Base-by-base conservation (phyloP, 257 asterid species). In the Buddleja alternifolia region DNA sequence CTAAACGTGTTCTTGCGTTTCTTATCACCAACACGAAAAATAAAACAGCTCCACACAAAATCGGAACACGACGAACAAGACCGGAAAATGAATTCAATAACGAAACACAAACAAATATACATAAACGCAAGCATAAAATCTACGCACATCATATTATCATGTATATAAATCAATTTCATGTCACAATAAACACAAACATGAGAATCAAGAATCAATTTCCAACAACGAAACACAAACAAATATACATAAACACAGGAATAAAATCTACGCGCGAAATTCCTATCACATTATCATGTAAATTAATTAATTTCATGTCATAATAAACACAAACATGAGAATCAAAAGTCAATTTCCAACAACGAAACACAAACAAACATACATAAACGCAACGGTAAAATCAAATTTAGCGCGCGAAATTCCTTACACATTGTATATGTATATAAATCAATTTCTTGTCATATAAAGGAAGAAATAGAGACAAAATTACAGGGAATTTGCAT, bases 401-500 rank as follows among this genome's bases (percentile, higher is more conserved):
- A n/a, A n/a, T n/a, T n/a, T n/a, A n/a, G n/a, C n/a, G n/a, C n/a
- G n/a, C n/a, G n/a, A n/a, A n/a, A n/a, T n/a, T n/a, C n/a, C n/a
- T n/a, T n/a, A n/a, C 16, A n/a, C 29, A 10, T 15, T 20, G 19
- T 52, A 29, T 9, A 44, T 25, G 14, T 25, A 4, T 25, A 23
- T 24, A 24, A 40, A 66, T 42, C 10, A 47, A 61, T 32, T 15
- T 29, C 17, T 9, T 29, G 34, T 5, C 34, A n/a, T n/a, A 29
- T n/a, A 8, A 15, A 39, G 12, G 10, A 6, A 32, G 9, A 57
- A 10, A 8, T 10, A 29, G 6, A 20, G 25, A 32, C n/a, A 7
- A 45, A 29, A 23, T 73, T 80, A 92, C 97, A 89, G 24, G 98
- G 97, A 56, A 89, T 92, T 80, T 92, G 92, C 76, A 77, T 76